These are phyloP conservation scores for Cercospora berteroae DNA, from an alignment of 2,329 filamentous ascomycete genomes.

Conservation along the genomic window DNA sequence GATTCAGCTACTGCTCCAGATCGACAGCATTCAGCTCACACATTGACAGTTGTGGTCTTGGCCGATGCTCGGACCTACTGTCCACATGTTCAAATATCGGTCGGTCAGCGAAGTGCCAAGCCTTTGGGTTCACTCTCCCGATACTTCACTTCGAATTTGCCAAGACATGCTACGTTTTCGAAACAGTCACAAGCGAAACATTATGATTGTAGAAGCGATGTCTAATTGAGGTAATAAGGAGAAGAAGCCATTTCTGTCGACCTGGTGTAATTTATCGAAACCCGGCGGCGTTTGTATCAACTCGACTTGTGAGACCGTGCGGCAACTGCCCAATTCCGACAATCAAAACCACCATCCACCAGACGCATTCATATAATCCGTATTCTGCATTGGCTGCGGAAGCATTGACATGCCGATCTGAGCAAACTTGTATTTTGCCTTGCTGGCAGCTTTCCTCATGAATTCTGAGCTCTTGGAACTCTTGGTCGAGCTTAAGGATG, in stretches of 20 bases:
- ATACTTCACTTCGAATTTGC: not conserved
- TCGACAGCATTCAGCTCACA: not conserved
- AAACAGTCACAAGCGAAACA: not conserved
- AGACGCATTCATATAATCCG: not conserved
- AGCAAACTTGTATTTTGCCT: not conserved
- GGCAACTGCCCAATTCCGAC: not conserved
- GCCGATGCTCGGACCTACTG: not conserved
- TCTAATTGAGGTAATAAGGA: not conserved
- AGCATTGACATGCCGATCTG: not conserved
- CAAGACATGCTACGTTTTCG: not conserved
- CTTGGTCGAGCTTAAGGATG: not conserved
- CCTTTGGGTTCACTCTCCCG: not conserved
- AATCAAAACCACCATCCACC: not conserved
- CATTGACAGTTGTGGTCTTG: not conserved
- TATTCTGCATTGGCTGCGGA: not conserved
- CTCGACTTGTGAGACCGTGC: not conserved
- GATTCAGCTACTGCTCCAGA: not conserved
- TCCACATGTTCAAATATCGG: not conserved
- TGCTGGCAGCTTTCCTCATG: not conserved
- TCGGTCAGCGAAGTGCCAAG: not conserved
- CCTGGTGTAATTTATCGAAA: not conserved
- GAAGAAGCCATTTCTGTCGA: not conserved
- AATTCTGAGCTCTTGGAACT: not conserved
- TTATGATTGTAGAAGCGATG: not conserved
- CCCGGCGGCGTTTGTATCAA: not conserved